Conservation (phyloP, 495 filamentous ascomycete species). For the Rostrohypoxylon terebratum region DNA sequence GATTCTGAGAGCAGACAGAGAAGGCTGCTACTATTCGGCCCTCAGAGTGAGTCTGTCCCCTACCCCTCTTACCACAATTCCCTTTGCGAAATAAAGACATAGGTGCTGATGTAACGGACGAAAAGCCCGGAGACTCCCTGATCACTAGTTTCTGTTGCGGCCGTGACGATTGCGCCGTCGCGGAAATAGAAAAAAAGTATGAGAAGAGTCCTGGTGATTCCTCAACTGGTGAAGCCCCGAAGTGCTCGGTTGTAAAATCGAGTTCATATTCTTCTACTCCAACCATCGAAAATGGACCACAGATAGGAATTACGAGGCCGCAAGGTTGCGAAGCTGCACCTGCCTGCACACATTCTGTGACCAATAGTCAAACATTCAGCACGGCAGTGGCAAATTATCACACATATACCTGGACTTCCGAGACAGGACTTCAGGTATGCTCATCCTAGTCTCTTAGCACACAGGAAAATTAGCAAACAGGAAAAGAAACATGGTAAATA, state of each 20-base stretch:
- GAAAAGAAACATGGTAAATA: neutral
- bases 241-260: conserved; percentile 18
- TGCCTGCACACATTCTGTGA: conserved; percentile 37
- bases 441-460: neutral
- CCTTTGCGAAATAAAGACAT: too few species aligned
- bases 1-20: conserved; percentile 13
- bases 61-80: neutral
- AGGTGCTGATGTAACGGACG: neutral
- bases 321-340: conserved; percentile 36
- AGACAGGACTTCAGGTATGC: conserved; percentile 32
- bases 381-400: conserved; percentile 32
- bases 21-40: conserved; percentile 36
- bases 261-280: conserved; percentile 13
- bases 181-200: conserved; percentile 29
- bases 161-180: conserved; percentile 31
- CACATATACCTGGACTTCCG: conserved; percentile 32
- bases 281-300: conserved; percentile 19
- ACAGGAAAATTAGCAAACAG: too few species aligned
- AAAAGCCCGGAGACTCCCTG: conserved; percentile 30
- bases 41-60: conserved; percentile 19
- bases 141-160: conserved; percentile 44
- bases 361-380: conserved; percentile 25
- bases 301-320: conserved; percentile 35
- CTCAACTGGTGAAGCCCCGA: neutral
- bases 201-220: neutral